These are phyloP conservation scores for Flaveria robusta DNA, from an alignment of 129 eudicot genomes.

Conservation along the genomic window DNA sequence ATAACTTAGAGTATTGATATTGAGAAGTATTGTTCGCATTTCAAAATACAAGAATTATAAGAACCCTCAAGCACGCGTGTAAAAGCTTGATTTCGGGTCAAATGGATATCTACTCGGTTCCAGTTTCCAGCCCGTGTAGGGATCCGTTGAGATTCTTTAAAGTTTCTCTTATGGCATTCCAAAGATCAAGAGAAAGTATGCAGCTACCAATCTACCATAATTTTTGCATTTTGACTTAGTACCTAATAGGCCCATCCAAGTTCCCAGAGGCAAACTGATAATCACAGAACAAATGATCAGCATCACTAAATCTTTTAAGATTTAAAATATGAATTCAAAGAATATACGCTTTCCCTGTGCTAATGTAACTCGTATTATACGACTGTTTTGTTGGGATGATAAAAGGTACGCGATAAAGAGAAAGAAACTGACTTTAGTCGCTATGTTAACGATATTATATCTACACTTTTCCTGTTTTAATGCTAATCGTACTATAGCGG, in stretches of 20 bases:
- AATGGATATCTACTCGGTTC: conserved; percentile 21
- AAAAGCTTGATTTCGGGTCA: conserved; percentile 21
- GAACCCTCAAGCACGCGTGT: conserved; percentile 16
- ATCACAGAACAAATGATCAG: conserved; percentile 10
- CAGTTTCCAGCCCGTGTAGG: conserved; percentile 10
- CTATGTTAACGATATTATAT: neutral
- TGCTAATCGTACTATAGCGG: neutral
- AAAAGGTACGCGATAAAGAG: neutral
- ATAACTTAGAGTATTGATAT: too few species aligned
- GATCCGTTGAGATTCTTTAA: conserved; percentile 13
- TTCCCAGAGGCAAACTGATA: conserved; percentile 90
- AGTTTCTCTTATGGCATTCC: neutral
- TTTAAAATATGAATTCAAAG: neutral
- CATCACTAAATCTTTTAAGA: neutral
- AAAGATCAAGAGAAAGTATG: conserved; percentile 11
- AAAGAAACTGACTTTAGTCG: neutral
- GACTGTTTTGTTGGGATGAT: neutral
- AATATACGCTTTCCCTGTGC: neutral
- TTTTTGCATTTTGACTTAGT: conserved; percentile 40
- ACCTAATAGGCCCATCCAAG: conserved; percentile 92
- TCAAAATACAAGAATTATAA: neutral
- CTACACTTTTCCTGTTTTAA: neutral
- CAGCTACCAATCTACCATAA: conserved; percentile 11
- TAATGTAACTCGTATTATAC: neutral
- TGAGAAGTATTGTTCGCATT: neutral